A percentile compares a stretch with the other conserved stretches of the same genome.
phyloP scores from a whole-genome alignment of 176 grass and related monocot genomes.

The Pontederia crassipes region DNA sequence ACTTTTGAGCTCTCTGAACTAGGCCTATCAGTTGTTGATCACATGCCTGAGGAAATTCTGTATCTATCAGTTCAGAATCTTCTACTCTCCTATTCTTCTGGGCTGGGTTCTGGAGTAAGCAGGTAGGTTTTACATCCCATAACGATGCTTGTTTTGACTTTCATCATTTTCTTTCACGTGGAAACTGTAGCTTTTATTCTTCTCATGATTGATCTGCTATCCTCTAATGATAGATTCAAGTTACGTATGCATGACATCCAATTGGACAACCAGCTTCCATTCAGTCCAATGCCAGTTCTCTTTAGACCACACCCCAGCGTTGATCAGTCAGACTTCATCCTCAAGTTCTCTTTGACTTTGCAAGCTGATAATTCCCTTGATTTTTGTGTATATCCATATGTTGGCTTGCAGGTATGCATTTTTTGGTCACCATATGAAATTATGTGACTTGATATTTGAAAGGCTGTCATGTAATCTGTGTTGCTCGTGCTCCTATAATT shows the following conservation, averaged over 20 bases:
- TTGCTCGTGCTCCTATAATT: neutral
- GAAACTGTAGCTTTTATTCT: slow-evolving; percentile 5
- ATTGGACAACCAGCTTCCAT: slow-evolving; percentile 86
- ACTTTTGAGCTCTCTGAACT: slow-evolving; percentile 69
- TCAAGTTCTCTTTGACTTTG: slow-evolving; percentile 84
- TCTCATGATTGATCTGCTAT: slow-evolving; percentile 16
- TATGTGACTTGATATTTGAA: no score
- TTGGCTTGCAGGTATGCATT: slow-evolving; percentile 71
- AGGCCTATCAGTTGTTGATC: slow-evolving; percentile 77
- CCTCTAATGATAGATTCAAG: slow-evolving; percentile 53
- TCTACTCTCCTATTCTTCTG: slow-evolving; percentile 84
- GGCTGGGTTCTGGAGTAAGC: slow-evolving; percentile 85
- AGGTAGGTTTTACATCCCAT: slow-evolving; percentile 34
- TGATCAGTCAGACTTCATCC: slow-evolving; percentile 55
- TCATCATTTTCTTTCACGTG: neutral
- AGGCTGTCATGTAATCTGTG: no score
- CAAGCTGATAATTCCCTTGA: slow-evolving; percentile 94
- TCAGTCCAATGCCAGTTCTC: slow-evolving; percentile 89
- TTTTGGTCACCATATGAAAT: neutral
- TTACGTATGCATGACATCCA: slow-evolving; percentile 80
- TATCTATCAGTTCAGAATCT: slow-evolving; percentile 88
- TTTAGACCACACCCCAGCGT: slow-evolving; percentile 65
- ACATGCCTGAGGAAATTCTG: slow-evolving; percentile 97
- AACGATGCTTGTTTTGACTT: slow-evolving; percentile 3
- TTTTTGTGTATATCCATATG: slow-evolving; percentile 81